Conservation (phyloP, 2,329 filamentous ascomycete genomes). For the Monosporascus ibericus region DNA sequence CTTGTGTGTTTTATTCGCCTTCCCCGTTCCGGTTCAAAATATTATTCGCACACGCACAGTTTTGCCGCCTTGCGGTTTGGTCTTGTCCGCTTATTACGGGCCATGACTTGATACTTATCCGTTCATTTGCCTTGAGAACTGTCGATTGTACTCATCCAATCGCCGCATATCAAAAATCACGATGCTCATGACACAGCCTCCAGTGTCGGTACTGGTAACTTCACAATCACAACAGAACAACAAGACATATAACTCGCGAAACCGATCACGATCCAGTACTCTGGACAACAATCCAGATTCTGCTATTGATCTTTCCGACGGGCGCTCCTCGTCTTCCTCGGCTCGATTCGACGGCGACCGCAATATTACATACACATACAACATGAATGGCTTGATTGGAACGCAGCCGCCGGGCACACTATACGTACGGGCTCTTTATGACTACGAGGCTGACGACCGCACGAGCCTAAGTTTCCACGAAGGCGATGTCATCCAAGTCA, state of each 20-base stretch:
- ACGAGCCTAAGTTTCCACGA: conserved; percentile 95
- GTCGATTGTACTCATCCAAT: conserved; percentile 3
- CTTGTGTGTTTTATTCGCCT: neutral
- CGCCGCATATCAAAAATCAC: conserved; percentile 28
- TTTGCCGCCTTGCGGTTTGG: conserved; percentile 6
- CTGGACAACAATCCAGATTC: conserved; percentile 23
- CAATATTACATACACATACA: conserved; percentile 23
- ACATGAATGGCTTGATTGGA: conserved; percentile 58
- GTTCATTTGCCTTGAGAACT: conserved; percentile 9
- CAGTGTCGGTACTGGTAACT: conserved; percentile 39
- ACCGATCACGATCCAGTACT: conserved; percentile 23
- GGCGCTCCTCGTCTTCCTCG: conserved; percentile 21
- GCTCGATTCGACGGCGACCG: conserved; percentile 26
- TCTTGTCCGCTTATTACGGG: conserved; percentile 9
- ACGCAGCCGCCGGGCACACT: conserved; percentile 61
- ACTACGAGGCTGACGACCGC: conserved; percentile 95
- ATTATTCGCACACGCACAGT: too few relatives aligned
- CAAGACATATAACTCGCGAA: conserved; percentile 29
- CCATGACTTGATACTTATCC: conserved; percentile 22
- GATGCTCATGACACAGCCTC: conserved; percentile 49
- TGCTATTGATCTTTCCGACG: conserved; percentile 23
- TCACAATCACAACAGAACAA: conserved; percentile 28
- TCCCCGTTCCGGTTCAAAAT: neutral
- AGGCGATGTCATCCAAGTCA: conserved; percentile 96
- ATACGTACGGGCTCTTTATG: conserved; percentile 93